Percentiles rank a stretch among this genome's conserved stretches.
phyloP scores from a whole-genome alignment of 352 stramenopile genomes.

The Phytophthora ramorum region DNA sequence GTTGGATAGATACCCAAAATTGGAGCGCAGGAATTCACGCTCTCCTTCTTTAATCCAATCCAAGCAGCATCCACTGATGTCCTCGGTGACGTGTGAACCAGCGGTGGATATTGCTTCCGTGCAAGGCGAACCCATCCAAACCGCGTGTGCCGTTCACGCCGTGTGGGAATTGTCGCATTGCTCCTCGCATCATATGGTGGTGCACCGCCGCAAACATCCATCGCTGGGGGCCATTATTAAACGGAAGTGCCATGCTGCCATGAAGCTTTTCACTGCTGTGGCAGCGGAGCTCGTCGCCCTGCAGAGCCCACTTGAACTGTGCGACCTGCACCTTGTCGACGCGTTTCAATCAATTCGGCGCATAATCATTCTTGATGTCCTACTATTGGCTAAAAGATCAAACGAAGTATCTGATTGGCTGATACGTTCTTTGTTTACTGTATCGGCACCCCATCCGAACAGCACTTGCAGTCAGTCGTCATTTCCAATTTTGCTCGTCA shows the following conservation, averaged over 20 bases:
- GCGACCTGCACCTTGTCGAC: neutral
- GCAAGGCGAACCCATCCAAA: neutral
- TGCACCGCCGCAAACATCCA: slow-evolving; percentile 10
- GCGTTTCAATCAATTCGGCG: neutral
- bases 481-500: neutral
- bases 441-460: no score
- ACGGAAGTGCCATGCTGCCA: no score
- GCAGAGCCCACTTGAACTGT: neutral
- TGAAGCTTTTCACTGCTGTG: no score
- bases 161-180: slow-evolving; percentile 7
- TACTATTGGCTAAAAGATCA: slow-evolving; percentile 1
- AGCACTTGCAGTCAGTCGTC: neutral
- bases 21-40: no score
- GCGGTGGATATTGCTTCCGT: no score
- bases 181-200: slow-evolving; percentile 2
- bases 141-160: slow-evolving; percentile 1
- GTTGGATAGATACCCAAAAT: no score
- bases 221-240: neutral
- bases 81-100: no score
- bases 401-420: neutral
- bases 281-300: no score
- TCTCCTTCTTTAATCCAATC: no score
- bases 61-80: no score
- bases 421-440: neutral
- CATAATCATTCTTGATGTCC: slow-evolving; percentile 2